Base-by-base conservation (phyloP, 805 yeast genomes). In the Wickerhamomyces hampshirensis region DNA sequence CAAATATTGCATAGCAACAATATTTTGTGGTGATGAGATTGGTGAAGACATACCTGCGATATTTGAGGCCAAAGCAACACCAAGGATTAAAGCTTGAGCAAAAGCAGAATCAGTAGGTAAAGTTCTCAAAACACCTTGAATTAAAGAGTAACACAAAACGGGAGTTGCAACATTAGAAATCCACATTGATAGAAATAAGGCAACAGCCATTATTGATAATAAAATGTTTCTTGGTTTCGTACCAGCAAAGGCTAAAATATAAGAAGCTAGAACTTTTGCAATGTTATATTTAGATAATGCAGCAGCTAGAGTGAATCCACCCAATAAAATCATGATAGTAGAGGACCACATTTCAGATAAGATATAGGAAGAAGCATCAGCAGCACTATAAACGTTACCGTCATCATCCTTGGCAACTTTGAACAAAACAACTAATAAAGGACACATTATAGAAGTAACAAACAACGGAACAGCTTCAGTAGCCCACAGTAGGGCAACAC, bases 31-130 rank as follows among this genome's bases (percentile, higher is more conserved):
- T 3, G 96, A 86, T 1, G 97, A 86, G 51, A 91, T 91, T 8
- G 98, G 98, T 14, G 96, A 86, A 0, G 95, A 81, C 94, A 89
- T 87, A 53, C 98, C 98, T 17, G 95, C 97, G 38, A 91, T 69
- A 56, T 91, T 85, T 18, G 95, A 85, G 4, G 97, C 84, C 34
- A 91, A 67, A 0, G 98, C 97, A 46, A 91, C 84, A 37, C 96
- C 97, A 37, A 91, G 66, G 33, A 91, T 80, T 46, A 91, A 68
- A 0, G 95, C 87, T 56, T 85, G 80, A 4, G 87, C 85, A 51
- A 88, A 84, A 11, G 82, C 80, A n/a, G 88, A 76, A 21, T 76
- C 78, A 15, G 79, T 74, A 11, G 89, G 85, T 30, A 88, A 62
- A 2, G 91, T 80, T 48, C 94, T 74, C 44, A 91, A 65, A 17